Evolutionary conservation across 768 basidiomycete genomes (phyloP), one percentile per base, ranked within the genome.

Genomic region (Lactarius trivialis): DNA sequence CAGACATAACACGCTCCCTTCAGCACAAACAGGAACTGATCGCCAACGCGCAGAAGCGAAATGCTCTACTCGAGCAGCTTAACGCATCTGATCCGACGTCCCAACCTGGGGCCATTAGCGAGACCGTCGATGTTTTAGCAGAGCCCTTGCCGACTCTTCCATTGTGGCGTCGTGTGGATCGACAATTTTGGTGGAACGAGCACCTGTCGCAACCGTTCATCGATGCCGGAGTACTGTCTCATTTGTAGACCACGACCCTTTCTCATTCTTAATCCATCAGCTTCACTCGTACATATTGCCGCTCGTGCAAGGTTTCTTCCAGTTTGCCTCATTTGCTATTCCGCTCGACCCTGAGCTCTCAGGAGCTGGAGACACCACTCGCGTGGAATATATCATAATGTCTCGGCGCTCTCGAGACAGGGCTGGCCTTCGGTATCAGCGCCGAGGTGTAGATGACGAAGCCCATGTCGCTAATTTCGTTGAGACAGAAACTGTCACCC

Each of bases 141-240:
- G 94, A 97, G 71, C 91, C 93, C 0, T 79, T 83, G 63, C 76
- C 87, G 0, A 84, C 83, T 0, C 79, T 95, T 15, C 95, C 97
- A 0, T 79, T 98, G 4, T 98, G 96, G 94, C 81, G 93, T 30
- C 79, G 93, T 14, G 91, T 93, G 0, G 92, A 98, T 68, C 81
- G 82, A 52, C 86, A 89, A 48, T 98, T 92, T 72, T 98, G 94
- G 90, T 98, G 94, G 93, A 99, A 98, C 70, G 91, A 93, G 68
- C 85, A 85, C 80, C 79, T 98, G 60, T 80, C 83, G 30, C 88
- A 88, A 66, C 86, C 91, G 2, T 88, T 99, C 66, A 77, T 93
- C 41, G 92, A 98, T 64, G 86, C 87, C 50, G 93, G 94, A 24
- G 93, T 93, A 74, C 61, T 82, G 36, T 19, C 39, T 57, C 56